phyloP scores from a whole-genome alignment of 805 yeast species.

The Lachancea waltii region DNA sequence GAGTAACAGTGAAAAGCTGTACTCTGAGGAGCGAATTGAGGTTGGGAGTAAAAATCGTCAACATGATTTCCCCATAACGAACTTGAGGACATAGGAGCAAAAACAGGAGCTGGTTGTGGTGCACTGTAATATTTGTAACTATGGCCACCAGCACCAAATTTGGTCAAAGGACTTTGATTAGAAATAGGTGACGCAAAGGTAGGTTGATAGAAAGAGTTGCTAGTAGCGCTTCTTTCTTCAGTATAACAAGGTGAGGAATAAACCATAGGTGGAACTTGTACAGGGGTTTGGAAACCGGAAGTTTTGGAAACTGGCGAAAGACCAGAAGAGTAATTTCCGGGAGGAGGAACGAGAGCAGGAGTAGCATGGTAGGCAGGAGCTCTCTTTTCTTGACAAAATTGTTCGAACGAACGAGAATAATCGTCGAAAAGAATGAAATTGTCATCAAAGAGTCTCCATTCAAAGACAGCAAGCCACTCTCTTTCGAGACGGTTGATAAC shows the following conservation, averaged over 20 bases:
- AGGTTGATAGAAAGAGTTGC: conserved; percentile 14
- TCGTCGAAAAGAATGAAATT: conserved; percentile 21
- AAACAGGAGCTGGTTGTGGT: conserved; percentile 6
- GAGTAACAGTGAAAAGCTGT: conserved; percentile 5
- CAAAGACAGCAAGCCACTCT: conserved; percentile 54
- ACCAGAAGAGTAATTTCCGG: conserved; percentile 12
- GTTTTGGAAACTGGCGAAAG: conserved; percentile 12
- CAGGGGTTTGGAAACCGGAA: conserved; percentile 24
- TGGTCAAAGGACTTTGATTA: conserved; percentile 12
- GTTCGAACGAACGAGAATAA: conserved; percentile 20
- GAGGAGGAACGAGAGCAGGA: conserved; percentile 12
- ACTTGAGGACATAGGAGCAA: conserved; percentile 3
- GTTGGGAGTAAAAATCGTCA: conserved; percentile 8
- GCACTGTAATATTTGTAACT: conserved; percentile 9
- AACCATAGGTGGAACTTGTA: conserved; percentile 12
- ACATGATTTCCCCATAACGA: conserved; percentile 6
- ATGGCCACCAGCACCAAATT: not conserved
- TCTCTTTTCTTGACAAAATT: conserved; percentile 18
- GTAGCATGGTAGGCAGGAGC: conserved; percentile 11
- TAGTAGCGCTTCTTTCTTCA: conserved; percentile 17
- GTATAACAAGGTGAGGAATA: conserved; percentile 22
- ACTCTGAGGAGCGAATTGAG: conserved; percentile 3
- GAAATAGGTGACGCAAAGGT: conserved; percentile 12
- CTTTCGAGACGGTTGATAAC: conserved; percentile 63
- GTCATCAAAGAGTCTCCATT: conserved; percentile 51